Percentiles rank a stretch among this genome's conserved stretches.
phyloP scores from a whole-genome alignment of 75 land plant genomes.

The Azolla pinnata region DNA sequence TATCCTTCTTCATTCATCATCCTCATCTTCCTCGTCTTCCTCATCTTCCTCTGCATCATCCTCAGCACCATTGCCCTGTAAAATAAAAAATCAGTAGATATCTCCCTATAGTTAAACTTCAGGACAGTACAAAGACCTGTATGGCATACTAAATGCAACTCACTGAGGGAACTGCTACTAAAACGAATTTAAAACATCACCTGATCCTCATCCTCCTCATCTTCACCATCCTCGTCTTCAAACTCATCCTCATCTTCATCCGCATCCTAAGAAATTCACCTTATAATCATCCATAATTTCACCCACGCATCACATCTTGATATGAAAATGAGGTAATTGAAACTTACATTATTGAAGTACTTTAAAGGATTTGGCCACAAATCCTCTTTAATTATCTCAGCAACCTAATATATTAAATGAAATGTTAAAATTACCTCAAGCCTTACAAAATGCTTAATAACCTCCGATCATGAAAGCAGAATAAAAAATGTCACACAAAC shows the following conservation, averaged over 20 bases:
- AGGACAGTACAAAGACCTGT: not conserved
- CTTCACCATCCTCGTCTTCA: conserved; percentile 47
- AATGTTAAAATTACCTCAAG: not conserved
- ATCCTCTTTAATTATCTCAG: conserved; percentile 89
- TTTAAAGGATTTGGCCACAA: conserved; percentile 90
- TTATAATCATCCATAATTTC: not conserved
- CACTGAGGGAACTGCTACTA: too few relatives aligned
- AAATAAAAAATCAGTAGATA: not conserved
- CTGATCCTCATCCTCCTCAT: conserved; percentile 46
- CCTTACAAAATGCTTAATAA: not conserved
- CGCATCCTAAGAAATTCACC: conserved; percentile 30
- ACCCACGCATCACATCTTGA: not conserved
- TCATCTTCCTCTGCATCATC: conserved; percentile 40
- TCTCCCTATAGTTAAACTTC: not conserved
- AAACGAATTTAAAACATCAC: too few relatives aligned
- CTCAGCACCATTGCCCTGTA: conserved; percentile 36
- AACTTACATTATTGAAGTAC: conserved; percentile 80
- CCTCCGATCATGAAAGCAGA: not conserved
- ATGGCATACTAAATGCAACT: not conserved
- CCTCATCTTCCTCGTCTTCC: conserved; percentile 42
- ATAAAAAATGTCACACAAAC: not conserved
- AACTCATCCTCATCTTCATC: conserved; percentile 47
- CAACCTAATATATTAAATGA: conserved; percentile 46
- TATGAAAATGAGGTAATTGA: not conserved
- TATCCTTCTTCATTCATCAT: too few relatives aligned